phyloP scores from a whole-genome alignment of 2,329 filamentous ascomycete genomes.

The Nothophaeocryptopus gaeumannii region DNA sequence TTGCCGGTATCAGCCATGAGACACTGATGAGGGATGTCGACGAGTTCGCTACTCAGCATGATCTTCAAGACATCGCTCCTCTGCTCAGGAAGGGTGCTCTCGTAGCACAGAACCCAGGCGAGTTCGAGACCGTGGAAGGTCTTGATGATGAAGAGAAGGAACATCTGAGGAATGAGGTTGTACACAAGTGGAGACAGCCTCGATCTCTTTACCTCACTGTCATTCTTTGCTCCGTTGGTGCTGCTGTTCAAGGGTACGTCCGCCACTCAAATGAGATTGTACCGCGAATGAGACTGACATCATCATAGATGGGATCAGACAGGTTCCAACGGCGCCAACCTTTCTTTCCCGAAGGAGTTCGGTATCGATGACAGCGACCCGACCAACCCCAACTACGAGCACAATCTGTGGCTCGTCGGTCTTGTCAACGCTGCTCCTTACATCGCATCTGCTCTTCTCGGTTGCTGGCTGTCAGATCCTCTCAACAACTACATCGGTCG shows the following conservation, averaged over 20 bases:
- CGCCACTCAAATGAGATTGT: background rate
- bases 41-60: constrained; percentile 11
- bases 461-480: constrained; percentile 54
- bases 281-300: background rate
- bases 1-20: constrained; percentile 9
- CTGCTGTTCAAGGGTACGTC: constrained; percentile 23
- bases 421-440: constrained; percentile 51
- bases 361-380: constrained; percentile 17
- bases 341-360: constrained; percentile 28
- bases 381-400: background rate
- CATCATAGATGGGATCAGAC: constrained; percentile 29
- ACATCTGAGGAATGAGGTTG: constrained; percentile 44
- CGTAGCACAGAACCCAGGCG: constrained; percentile 52
- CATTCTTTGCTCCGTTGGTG: constrained; percentile 16
- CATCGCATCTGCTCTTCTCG: constrained; percentile 36
- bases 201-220: constrained; percentile 49
- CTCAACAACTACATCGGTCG: constrained; percentile 33
- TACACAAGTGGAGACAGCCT: constrained; percentile 52
- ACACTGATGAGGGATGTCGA: constrained; percentile 11
- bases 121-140: constrained; percentile 49
- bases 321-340: constrained; percentile 33
- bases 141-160: constrained; percentile 45
- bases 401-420: constrained; percentile 33
- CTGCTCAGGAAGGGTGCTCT: constrained; percentile 52
- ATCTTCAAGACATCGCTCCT: constrained; percentile 43